These are phyloP conservation scores for Chenopodium quinoa DNA, from an alignment of 148 eudicot species.

Conservation along the genomic window DNA sequence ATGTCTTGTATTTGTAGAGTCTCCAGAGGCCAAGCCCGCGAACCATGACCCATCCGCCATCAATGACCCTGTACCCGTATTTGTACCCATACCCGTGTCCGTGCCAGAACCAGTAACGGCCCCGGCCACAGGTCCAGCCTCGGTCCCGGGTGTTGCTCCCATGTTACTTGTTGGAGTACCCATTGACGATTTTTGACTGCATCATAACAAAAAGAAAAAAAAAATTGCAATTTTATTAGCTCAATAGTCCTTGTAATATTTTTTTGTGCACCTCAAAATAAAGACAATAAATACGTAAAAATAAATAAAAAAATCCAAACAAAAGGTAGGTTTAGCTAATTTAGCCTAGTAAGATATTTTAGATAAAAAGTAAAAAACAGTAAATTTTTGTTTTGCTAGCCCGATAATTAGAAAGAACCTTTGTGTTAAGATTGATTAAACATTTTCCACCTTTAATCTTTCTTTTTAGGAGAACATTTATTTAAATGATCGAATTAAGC, in stretches of 20 bases:
- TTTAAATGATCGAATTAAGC: too few species aligned
- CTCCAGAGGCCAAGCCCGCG: constrained; percentile 60
- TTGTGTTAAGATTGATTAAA: not conserved
- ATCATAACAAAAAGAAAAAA: not conserved
- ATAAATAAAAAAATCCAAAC: too few species aligned
- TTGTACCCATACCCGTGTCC: constrained; percentile 26
- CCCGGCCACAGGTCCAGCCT: constrained; percentile 16
- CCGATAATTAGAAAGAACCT: not conserved
- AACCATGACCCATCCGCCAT: constrained; percentile 63
- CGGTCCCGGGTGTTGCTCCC: constrained; percentile 22
- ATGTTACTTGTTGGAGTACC: constrained; percentile 27
- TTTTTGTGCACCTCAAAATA: not conserved
- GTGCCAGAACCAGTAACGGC: constrained; percentile 3
- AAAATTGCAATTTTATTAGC: not conserved
- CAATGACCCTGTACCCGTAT: constrained; percentile 31
- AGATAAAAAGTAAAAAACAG: not conserved
- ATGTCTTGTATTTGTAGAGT: constrained; percentile 33
- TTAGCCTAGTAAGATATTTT: not conserved
- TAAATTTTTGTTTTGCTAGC: not conserved
- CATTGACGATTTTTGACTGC: constrained; percentile 51
- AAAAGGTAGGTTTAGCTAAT: not conserved
- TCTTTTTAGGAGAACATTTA: too few species aligned
- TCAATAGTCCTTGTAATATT: not conserved
- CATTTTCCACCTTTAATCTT: not conserved
- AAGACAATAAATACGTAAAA: not conserved